These are phyloP conservation scores for Digitaria exilis DNA, from an alignment of 202 grass and related monocot genomes.

Conservation along the genomic window DNA sequence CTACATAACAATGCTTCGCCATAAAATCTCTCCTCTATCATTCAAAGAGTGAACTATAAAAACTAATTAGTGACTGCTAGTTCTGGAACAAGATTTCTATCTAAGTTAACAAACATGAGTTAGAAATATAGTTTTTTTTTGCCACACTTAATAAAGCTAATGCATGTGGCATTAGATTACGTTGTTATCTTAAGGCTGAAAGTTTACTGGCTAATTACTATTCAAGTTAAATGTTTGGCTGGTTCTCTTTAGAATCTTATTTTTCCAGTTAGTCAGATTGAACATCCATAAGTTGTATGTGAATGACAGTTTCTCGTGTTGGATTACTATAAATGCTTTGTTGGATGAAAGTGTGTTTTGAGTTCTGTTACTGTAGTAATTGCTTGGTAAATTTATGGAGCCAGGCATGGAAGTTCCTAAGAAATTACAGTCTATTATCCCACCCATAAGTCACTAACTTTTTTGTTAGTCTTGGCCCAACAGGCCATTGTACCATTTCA, in stretches of 20 bases:
- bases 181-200: background rate
- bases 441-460: background rate
- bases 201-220: background rate
- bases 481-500: background rate
- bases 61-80: background rate
- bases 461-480: background rate
- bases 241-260: background rate
- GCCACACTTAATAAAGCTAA: background rate
- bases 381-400: constrained; percentile 1
- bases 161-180: background rate
- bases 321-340: background rate
- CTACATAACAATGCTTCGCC: constrained; percentile 7
- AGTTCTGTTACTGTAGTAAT: background rate
- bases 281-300: background rate
- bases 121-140: background rate
- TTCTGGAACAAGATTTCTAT: too few relatives aligned
- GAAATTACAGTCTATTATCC: background rate
- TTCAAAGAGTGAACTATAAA: background rate
- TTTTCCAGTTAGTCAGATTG: background rate
- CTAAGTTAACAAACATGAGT: background rate
- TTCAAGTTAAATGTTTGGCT: constrained; percentile 12
- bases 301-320: background rate
- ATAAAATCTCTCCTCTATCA: background rate
- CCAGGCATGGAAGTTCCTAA: background rate
- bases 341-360: background rate